Evolutionary conservation across 257 asterid species (phyloP).

Genomic region (Forsythia suspensa): DNA sequence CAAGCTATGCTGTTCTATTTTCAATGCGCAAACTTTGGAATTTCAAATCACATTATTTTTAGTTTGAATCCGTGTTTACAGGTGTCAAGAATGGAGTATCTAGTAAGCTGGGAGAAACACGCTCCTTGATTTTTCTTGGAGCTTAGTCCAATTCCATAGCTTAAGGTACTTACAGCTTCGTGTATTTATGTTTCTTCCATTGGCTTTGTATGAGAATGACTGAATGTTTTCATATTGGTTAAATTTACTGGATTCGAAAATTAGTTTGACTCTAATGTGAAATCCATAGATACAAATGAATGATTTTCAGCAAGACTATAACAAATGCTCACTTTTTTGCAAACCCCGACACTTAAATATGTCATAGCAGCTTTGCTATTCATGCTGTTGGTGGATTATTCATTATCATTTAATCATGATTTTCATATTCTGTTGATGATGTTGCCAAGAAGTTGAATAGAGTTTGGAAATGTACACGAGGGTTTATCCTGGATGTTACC

Average conservation of each 20-base stretch:
- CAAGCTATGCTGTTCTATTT: neutral
- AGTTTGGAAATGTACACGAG: neutral
- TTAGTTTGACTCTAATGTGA: neutral
- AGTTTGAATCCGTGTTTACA: slow-evolving; percentile 7
- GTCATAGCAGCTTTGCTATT: neutral
- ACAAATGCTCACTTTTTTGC: slow-evolving; percentile 1
- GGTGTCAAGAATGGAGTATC: slow-evolving; percentile 11
- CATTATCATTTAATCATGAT: neutral
- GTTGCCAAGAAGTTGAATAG: neutral
- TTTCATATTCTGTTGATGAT: slow-evolving; percentile 15
- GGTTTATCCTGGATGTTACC: slow-evolving; percentile 8
- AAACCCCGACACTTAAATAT: neutral
- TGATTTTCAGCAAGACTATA: slow-evolving; percentile 4
- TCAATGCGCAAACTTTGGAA: no score
- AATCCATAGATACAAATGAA: neutral
- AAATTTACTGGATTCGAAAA: neutral
- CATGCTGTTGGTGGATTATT: slow-evolving; percentile 11
- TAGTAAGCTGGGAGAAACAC: slow-evolving; percentile 1
- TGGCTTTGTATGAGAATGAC: neutral
- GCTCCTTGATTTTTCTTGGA: slow-evolving; percentile 17
- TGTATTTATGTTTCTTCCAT: neutral
- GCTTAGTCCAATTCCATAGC: slow-evolving; percentile 12
- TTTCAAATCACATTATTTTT: neutral
- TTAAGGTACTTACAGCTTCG: slow-evolving; percentile 22
- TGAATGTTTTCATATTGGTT: neutral